Conservation (phyloP, 805 yeast species). For the Candida nanaspora region DNA sequence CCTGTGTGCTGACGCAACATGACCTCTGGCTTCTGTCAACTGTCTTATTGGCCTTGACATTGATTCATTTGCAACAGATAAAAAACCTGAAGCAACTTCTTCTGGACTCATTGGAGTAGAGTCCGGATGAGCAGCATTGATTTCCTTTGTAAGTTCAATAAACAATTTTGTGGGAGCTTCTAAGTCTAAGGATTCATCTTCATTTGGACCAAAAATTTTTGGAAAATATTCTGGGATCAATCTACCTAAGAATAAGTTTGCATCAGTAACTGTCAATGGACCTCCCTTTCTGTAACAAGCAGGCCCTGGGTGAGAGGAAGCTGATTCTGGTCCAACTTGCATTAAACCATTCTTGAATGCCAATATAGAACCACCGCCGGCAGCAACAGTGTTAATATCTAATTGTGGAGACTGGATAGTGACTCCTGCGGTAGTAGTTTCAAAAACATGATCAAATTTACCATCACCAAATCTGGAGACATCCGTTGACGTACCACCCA, state of each 20-base stretch:
- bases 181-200: slow-evolving; percentile 59
- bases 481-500: slow-evolving; percentile 91
- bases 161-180: slow-evolving; percentile 46
- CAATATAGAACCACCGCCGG: slow-evolving; percentile 74
- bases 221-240: slow-evolving; percentile 72
- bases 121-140: slow-evolving; percentile 46
- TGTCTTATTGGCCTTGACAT: slow-evolving; percentile 87
- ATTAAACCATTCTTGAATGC: slow-evolving; percentile 65
- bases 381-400: slow-evolving; percentile 76
- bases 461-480: slow-evolving; percentile 72
- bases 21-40: slow-evolving; percentile 80
- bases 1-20: slow-evolving; percentile 54
- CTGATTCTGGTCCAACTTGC: slow-evolving; percentile 82
- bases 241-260: slow-evolving; percentile 67
- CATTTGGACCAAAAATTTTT: slow-evolving; percentile 78
- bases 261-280: slow-evolving; percentile 80
- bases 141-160: slow-evolving; percentile 41
- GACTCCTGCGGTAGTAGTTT: slow-evolving; percentile 76
- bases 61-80: slow-evolving; percentile 77
- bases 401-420: slow-evolving; percentile 79
- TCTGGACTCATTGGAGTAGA: slow-evolving; percentile 39
- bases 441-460: slow-evolving; percentile 68
- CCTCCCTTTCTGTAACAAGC: slow-evolving; percentile 83
- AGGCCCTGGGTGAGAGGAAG: slow-evolving; percentile 86
- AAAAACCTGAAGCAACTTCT: slow-evolving; percentile 73